Conservation (phyloP, 345 rosid genomes). For the Linum lewisii region DNA sequence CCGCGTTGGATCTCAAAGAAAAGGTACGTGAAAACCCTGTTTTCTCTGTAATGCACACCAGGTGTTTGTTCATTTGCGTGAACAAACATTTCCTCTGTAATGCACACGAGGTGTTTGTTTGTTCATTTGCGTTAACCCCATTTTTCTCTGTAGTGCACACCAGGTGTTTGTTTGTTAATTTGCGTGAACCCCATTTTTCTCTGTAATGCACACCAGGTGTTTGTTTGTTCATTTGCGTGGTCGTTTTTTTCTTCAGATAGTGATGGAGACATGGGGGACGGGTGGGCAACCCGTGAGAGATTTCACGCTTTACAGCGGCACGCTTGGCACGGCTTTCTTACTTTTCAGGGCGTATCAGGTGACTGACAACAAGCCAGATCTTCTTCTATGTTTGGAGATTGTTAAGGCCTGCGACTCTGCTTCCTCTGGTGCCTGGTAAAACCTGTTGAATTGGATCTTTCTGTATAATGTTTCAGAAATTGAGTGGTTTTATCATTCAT, state of each 20-base stretch:
- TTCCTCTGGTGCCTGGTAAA: background rate
- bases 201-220: too few species aligned
- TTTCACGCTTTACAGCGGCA: constrained; percentile 21
- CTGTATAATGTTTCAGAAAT: background rate
- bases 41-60: background rate
- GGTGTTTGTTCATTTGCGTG: background rate
- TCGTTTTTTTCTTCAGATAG: constrained; percentile 13
- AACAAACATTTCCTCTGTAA: background rate
- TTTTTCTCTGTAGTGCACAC: too few species aligned
- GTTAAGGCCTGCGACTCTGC: constrained; percentile 20
- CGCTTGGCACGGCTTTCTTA: constrained; percentile 22
- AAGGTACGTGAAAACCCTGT: constrained; percentile 26
- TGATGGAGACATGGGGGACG: constrained; percentile 18
- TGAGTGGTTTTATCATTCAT: background rate
- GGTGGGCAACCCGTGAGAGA: constrained; percentile 13
- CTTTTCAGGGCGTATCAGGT: constrained; percentile 16
- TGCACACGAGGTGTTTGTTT: too few species aligned
- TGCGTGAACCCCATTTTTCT: background rate
- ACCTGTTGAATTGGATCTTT: background rate
- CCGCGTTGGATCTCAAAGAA: constrained; percentile 70
- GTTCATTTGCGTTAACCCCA: too few species aligned
- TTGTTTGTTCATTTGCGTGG: background rate
- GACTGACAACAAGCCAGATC: constrained; percentile 17
- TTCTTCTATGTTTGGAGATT: constrained; percentile 17
- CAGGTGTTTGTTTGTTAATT: too few species aligned